phyloP scores from a whole-genome alignment of 352 stramenopile genomes.

The Phytophthora idaei region DNA sequence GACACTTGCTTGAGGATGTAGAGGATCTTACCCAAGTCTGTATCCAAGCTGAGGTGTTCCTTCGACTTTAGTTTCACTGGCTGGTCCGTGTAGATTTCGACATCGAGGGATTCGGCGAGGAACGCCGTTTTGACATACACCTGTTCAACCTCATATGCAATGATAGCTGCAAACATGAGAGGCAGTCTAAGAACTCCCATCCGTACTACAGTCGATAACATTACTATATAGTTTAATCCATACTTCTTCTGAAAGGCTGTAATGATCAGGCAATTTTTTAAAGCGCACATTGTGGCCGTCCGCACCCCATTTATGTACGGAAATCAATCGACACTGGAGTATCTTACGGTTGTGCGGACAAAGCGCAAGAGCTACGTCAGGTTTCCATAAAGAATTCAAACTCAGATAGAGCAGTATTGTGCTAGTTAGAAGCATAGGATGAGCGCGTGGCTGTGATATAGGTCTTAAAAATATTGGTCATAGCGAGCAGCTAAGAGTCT shows the following conservation, averaged over 20 bases:
- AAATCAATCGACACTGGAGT: neutral
- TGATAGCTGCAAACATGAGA: constrained; percentile 2
- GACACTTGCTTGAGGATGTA: constrained; percentile 7
- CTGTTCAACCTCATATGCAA: constrained; percentile 9
- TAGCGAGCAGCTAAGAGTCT: neutral
- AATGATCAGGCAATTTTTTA: constrained; percentile 7
- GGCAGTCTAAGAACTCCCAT: constrained; percentile 14
- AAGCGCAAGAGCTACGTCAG: neutral
- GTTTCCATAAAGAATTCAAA: neutral
- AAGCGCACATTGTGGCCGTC: neutral
- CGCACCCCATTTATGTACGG: neutral
- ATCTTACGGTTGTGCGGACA: constrained; percentile 1
- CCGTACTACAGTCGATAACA: constrained; percentile 9
- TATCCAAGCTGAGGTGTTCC: neutral
- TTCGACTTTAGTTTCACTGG: constrained; percentile 6
- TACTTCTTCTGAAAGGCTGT: constrained; percentile 5
- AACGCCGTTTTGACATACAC: constrained; percentile 13
- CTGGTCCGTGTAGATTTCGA: constrained; percentile 14
- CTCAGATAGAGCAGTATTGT: neutral
- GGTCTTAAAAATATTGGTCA: neutral
- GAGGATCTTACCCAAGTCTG: constrained; percentile 5
- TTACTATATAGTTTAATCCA: constrained; percentile 7
- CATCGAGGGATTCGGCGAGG: neutral
- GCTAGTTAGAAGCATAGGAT: neutral
- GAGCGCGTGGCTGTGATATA: neutral